These are phyloP conservation scores for Hydnomerulius pinastri DNA, from an alignment of 768 basidiomycete genomes.

Conservation along the genomic window DNA sequence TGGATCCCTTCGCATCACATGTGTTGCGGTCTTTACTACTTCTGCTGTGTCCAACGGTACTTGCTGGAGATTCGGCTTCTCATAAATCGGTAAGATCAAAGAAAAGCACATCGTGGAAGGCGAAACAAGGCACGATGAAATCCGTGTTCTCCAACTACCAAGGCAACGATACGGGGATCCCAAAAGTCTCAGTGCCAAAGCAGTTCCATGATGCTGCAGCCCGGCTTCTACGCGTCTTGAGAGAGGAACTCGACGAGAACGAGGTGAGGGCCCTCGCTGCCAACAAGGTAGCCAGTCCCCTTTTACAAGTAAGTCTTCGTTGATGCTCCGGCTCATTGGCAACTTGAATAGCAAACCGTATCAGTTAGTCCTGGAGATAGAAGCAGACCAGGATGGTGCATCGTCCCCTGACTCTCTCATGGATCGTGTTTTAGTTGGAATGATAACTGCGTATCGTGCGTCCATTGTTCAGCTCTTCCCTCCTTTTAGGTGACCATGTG, in stretches of 20 bases:
- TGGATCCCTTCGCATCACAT: constrained; percentile 90
- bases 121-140: constrained; percentile 77
- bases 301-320: constrained; percentile 57
- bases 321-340: constrained; percentile 5
- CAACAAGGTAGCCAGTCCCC: constrained; percentile 75
- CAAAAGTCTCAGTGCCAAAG: constrained; percentile 36
- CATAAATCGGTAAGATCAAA: constrained; percentile 69
- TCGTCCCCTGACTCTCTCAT: constrained; percentile 70
- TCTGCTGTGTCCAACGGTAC: constrained; percentile 67
- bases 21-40: constrained; percentile 79
- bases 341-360: constrained; percentile 10
- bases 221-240: constrained; percentile 52
- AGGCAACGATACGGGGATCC: constrained; percentile 35
- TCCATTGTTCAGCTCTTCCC: constrained; percentile 10
- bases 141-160: constrained; percentile 64
- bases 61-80: constrained; percentile 38
- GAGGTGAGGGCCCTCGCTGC: constrained; percentile 78
- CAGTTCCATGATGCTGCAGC: constrained; percentile 50
- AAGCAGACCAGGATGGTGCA: constrained; percentile 63
- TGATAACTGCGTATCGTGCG: constrained; percentile 68
- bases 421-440: constrained; percentile 77
- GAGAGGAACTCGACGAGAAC: constrained; percentile 58
- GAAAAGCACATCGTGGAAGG: constrained; percentile 81
- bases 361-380: constrained; percentile 82
- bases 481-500: background rate